phyloP scores from a whole-genome alignment of 148 eudicot species.

The Camellia lanceoleosa region DNA sequence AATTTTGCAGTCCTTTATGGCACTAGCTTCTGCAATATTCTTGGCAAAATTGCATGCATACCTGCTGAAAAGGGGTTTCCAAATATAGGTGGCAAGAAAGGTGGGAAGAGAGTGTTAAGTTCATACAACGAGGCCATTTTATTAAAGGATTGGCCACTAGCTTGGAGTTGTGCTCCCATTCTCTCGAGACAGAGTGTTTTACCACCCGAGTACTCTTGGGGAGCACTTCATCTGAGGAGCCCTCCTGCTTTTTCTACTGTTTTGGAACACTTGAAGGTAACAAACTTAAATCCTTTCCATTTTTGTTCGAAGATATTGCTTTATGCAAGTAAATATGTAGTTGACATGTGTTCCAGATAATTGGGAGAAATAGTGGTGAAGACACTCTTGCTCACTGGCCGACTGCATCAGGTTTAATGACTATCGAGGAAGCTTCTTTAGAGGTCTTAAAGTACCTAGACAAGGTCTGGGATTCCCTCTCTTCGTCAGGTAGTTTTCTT shows the following conservation, averaged over 20 bases:
- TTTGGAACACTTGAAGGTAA: constrained; percentile 77
- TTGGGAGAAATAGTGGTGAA: constrained; percentile 89
- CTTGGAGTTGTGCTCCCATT: constrained; percentile 93
- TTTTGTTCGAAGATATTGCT: not conserved
- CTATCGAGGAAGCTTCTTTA: constrained; percentile 82
- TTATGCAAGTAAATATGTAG: constrained; percentile 10
- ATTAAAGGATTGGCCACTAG: constrained; percentile 94
- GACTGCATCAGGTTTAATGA: constrained; percentile 55
- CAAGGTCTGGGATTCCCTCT: constrained; percentile 80
- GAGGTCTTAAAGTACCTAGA: constrained; percentile 85
- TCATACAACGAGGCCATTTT: constrained; percentile 82
- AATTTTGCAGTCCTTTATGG: constrained; percentile 95
- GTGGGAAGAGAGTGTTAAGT: constrained; percentile 83
- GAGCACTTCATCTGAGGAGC: constrained; percentile 71
- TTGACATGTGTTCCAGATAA: constrained; percentile 41
- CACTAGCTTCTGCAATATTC: constrained; percentile 72
- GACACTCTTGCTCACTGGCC: constrained; percentile 99
- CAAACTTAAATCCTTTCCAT: not conserved
- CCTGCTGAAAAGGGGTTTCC: constrained; percentile 97
- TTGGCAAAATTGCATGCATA: constrained; percentile 85
- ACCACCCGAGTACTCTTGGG: constrained; percentile 98
- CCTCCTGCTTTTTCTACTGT: constrained; percentile 79
- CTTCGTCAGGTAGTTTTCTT: constrained; percentile 63
- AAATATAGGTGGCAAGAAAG: constrained; percentile 72
- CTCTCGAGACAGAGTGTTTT: constrained; percentile 64